Conservation (phyloP, 768 basidiomycete genomes). For the Clavulina sp. region DNA sequence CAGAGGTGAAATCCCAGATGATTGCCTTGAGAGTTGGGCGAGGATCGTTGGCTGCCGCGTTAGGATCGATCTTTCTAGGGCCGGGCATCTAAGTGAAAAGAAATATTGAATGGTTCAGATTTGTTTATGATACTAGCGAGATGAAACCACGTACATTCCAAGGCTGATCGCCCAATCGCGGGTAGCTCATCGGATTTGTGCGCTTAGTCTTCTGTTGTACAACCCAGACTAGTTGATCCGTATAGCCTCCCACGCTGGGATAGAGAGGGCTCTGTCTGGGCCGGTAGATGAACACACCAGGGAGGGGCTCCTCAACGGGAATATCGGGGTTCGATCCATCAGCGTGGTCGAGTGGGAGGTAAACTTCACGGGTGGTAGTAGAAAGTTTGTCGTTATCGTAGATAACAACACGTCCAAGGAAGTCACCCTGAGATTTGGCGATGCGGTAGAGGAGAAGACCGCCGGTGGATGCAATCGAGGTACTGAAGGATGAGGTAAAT, state of each 20-base stretch:
- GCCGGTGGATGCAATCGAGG: slow-evolving; percentile 62
- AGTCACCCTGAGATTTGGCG: slow-evolving; percentile 74
- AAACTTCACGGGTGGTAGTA: slow-evolving; percentile 50
- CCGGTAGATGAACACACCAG: slow-evolving; percentile 82
- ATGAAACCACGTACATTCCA: slow-evolving; percentile 56
- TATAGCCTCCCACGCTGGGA: slow-evolving; percentile 55
- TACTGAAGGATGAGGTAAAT: slow-evolving; percentile 13
- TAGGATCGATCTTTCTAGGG: slow-evolving; percentile 25
- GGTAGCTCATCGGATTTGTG: slow-evolving; percentile 51
- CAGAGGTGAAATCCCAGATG: slow-evolving; percentile 77
- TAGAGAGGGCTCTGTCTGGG: slow-evolving; percentile 82
- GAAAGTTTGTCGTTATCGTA: slow-evolving; percentile 20
- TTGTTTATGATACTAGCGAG: neutral
- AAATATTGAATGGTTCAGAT: neutral
- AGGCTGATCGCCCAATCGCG: slow-evolving; percentile 54
- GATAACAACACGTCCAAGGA: slow-evolving; percentile 73
- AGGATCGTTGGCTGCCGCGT: slow-evolving; percentile 4
- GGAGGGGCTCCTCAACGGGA: slow-evolving; percentile 57
- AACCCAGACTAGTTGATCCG: slow-evolving; percentile 58
- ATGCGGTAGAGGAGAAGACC: slow-evolving; percentile 70
- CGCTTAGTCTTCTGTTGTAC: slow-evolving; percentile 63
- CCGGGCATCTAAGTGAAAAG: slow-evolving; percentile 29
- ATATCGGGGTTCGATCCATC: slow-evolving; percentile 37
- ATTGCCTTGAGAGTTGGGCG: slow-evolving; percentile 46
- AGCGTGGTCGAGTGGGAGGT: slow-evolving; percentile 48